phyloP scores from a whole-genome alignment of 805 yeast genomes.

The Grigorovia yakushimaensis region DNA sequence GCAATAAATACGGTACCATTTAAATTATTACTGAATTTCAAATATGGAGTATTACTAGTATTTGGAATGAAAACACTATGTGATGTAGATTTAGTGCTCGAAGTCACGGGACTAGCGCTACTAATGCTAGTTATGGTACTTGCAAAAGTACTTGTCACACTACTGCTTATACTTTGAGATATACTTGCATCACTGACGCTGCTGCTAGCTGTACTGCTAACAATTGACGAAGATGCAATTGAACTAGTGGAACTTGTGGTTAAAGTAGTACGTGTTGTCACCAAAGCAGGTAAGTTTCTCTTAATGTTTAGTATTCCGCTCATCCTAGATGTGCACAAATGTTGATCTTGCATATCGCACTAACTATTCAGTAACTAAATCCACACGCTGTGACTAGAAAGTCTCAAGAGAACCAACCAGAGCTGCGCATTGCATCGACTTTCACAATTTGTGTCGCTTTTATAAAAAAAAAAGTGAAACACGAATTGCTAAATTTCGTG shows the following conservation, averaged over 20 bases:
- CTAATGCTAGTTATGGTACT: not conserved
- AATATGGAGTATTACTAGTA: conserved; percentile 46
- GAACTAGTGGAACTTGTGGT: not conserved
- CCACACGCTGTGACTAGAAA: too few species aligned
- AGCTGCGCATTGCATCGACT: not conserved
- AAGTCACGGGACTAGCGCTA: not conserved
- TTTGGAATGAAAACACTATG: conserved; percentile 14
- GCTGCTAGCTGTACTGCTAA: not conserved
- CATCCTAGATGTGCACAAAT: too few species aligned
- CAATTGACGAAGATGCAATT: not conserved
- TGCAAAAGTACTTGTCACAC: not conserved
- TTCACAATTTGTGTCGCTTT: not conserved
- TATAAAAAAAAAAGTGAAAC: too few species aligned
- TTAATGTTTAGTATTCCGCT: not conserved
- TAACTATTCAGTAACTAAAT: too few species aligned
- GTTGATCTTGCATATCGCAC: too few species aligned
- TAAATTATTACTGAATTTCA: conserved; percentile 33
- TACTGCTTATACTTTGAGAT: not conserved
- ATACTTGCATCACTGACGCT: too few species aligned
- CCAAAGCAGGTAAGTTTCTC: not conserved
- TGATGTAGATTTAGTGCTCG: conserved; percentile 3
- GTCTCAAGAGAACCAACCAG: not conserved
- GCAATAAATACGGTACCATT: conserved; percentile 73
- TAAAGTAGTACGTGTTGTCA: not conserved
- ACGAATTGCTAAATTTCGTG: too few species aligned